These are phyloP conservation scores for Beauveria brongniartii DNA, from an alignment of 2,329 filamentous ascomycete genomes.

Conservation along the genomic window DNA sequence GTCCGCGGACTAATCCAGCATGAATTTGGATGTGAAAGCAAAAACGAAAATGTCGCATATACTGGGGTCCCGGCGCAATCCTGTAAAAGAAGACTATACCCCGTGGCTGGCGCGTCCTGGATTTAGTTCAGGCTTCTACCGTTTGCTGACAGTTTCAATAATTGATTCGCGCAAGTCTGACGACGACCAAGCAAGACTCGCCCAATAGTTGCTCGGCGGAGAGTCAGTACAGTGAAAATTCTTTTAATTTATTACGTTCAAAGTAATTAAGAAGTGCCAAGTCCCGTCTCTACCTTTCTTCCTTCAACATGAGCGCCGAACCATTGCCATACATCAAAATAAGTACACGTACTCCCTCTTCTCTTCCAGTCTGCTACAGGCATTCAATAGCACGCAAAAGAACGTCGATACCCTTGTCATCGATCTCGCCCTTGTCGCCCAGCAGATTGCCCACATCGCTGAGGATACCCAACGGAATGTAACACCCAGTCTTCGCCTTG, in stretches of 20 bases:
- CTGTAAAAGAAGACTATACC: no score
- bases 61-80: neutral
- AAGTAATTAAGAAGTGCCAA: neutral
- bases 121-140: no score
- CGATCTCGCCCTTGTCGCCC: slow-evolving; percentile 45
- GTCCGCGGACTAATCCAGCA: neutral
- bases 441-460: slow-evolving; percentile 81
- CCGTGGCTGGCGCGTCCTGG: no score
- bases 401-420: slow-evolving; percentile 47
- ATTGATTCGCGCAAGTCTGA: no score
- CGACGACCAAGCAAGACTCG: no score
- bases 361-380: slow-evolving; percentile 30
- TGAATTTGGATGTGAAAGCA: no score
- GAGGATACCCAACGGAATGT: slow-evolving; percentile 75
- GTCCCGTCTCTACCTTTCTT: neutral
- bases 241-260: no score
- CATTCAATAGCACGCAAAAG: slow-evolving; percentile 52
- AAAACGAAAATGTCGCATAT: neutral
- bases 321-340: neutral
- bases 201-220: no score
- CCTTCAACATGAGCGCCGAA: neutral
- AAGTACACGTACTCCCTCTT: neutral
- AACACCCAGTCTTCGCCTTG: slow-evolving; percentile 67
- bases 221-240: neutral
- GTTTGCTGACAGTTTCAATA: no score